Conservation (phyloP, 331 rosid genomes). For the Acacia concinna region DNA sequence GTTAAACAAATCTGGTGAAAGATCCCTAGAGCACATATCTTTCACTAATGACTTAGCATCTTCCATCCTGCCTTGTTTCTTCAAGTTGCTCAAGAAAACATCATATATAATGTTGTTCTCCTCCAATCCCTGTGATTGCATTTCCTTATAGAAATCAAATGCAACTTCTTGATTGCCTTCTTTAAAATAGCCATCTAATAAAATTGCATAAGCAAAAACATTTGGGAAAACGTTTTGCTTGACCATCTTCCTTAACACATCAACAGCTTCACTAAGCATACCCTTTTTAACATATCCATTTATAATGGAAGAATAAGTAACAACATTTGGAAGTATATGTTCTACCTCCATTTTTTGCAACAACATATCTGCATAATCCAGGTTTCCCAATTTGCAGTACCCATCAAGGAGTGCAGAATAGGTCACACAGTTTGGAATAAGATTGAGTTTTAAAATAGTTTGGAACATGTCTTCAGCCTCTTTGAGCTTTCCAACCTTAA, state of each 20-base stretch:
- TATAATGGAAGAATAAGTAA: constrained; percentile 75
- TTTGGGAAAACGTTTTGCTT: constrained; percentile 64
- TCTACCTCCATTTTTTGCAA: constrained; percentile 63
- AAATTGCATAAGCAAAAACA: constrained; percentile 60
- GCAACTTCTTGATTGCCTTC: constrained; percentile 66
- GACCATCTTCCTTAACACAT: constrained; percentile 58
- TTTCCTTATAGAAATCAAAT: constrained; percentile 63
- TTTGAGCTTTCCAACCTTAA: constrained; percentile 57
- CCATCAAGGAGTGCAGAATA: constrained; percentile 75
- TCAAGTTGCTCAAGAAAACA: constrained; percentile 73
- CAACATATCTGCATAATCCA: constrained; percentile 55
- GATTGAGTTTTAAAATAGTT: constrained; percentile 52
- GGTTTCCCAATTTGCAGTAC: constrained; percentile 68
- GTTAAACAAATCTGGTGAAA: constrained; percentile 69
- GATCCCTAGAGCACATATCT: constrained; percentile 62
- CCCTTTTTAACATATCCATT: constrained; percentile 80
- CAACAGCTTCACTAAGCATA: constrained; percentile 65
- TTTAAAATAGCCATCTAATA: constrained; percentile 64
- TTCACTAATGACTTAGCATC: constrained; percentile 59
- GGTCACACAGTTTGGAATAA: constrained; percentile 66
- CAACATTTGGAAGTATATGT: constrained; percentile 55
- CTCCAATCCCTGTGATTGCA: constrained; percentile 64
- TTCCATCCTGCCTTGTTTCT: constrained; percentile 63
- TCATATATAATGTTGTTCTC: constrained; percentile 63
- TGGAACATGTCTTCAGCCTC: constrained; percentile 64